Base-by-base conservation (phyloP, 1,139 yeast species). In the Diutina catenulata region DNA sequence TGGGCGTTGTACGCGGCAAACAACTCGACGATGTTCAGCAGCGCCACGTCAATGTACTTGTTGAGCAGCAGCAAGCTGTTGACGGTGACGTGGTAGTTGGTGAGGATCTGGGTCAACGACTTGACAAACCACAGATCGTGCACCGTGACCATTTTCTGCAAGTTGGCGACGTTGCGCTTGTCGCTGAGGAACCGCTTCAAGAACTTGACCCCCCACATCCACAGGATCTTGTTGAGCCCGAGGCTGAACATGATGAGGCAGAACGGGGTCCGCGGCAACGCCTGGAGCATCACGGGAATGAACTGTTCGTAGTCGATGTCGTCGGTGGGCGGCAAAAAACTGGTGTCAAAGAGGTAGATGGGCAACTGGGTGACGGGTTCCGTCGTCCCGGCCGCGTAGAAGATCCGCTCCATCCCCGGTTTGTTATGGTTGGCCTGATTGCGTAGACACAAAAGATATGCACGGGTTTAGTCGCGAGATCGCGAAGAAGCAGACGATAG, bases 51-150 rank as follows among this genome's bases (percentile, higher is more conserved):
- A 33, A 63, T 46, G 36, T 61, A 42, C 36, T 49, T 48, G 42
- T 59, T 62, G 40, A 64, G 41, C 23, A 48, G 47, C 28, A 49
- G 52, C 11, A 64, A 42, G 40, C 56, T 60, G 42, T 59, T 58
- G 39, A 50, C 60, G 9, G 71, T 63, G 13, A 53, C 42, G 39
- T 58, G 55, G 41, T 53, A 60, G 48, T 80, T 82, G 42, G 77
- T 66, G 43, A 84, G 60, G 39, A 86, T 72, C 42, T 84, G 91
- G 16, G 84, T 72, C 27, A 87, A 70, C 0, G 95, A 80, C 48
- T 87, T 75, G 14, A 86, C 74, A 60, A 91, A 74, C 91, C 95
- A 87, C 39, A 84, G 80, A 49, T 88, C 96, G 56, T 91, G 97
- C 4, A 91, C 95, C 29, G 88, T 71, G 46, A 80, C 81, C 3